Evolutionary conservation across 352 stramenopile genomes (phyloP), one percentile per base, ranked within the genome.

Genomic region (Halophytophthora batemanensis): DNA sequence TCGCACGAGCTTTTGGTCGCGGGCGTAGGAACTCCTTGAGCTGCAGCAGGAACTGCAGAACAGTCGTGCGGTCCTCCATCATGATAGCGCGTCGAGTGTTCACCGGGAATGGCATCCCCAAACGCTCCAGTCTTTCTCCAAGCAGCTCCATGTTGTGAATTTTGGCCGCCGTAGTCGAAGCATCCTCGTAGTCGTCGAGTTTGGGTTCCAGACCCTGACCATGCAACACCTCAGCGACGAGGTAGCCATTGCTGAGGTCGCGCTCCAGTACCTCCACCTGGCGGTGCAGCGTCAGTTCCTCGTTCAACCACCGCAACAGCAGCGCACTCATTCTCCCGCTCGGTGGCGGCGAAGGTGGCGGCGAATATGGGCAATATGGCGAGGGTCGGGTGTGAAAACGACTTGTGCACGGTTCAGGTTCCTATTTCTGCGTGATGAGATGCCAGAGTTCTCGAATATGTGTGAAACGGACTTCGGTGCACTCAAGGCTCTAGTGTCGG

Each of bases 221-320:
- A 23, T 82, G 61, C 15, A 91, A 54, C 29, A 91, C 64, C 45
- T 91, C 58, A 0, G 76, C 81, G 19, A 89, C 64, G 36, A 87
- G 56, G 46, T 79, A 85, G 2, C 81, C 81, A 48, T 82, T 91
- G 60, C 77, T 86, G 8, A 85, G 55, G 50, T 91, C 77, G 23
- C 66, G 53, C 43, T 89, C 81, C 17, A 89, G 56, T 19, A 74
- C 55, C 19, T 70, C 31, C 43, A 91, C 73, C 18, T 62, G 66
- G 11, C 60, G 66, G 34, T 68, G 64, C 33, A 88, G 53, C 37
- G 65, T 50, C 11, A 89, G 64, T 50, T 88, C 70, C 2, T 86
- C 64, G 41, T 87, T 87, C 18, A 91, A 44, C 77, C 81, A 91
- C n/a, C 64, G 58, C 18, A 87, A 57, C 41, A 86, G 25, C 17